phyloP scores from a whole-genome alignment of 2,329 filamentous ascomycete species.

The Drechslerella stenobrocha region DNA sequence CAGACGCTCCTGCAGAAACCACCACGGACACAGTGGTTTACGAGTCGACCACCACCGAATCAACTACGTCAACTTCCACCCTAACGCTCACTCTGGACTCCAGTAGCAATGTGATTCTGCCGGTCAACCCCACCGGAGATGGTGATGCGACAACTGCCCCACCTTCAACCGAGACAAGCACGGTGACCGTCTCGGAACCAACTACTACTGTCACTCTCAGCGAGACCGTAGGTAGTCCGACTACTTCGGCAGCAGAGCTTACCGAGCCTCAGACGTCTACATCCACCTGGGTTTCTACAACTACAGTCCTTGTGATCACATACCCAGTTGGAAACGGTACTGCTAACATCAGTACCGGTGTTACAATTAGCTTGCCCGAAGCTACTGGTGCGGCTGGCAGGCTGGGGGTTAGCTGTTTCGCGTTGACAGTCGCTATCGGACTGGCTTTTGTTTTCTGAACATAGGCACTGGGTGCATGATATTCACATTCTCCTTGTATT shows the following conservation, averaged over 20 bases:
- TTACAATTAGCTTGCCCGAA: slow-evolving; percentile 22
- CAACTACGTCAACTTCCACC: slow-evolving; percentile 5
- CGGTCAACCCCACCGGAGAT: not conserved
- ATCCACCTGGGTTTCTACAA: slow-evolving; percentile 21
- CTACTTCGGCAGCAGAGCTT: slow-evolving; percentile 1
- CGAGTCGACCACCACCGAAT: not conserved
- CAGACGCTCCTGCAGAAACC: slow-evolving; percentile 9
- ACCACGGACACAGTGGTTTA: not conserved
- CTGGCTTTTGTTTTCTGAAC: slow-evolving; percentile 39
- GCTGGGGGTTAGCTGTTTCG: slow-evolving; percentile 38
- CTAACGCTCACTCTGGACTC: slow-evolving; percentile 6
- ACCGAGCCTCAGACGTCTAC: slow-evolving; percentile 8
- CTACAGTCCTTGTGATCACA: slow-evolving; percentile 24
- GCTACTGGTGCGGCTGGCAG: slow-evolving; percentile 38
- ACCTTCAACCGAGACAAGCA: not conserved
- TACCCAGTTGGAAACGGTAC: slow-evolving; percentile 25
- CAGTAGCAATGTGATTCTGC: slow-evolving; percentile 5
- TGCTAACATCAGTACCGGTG: slow-evolving; percentile 17
- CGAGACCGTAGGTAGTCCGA: slow-evolving; percentile 2
- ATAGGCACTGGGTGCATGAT: not conserved
- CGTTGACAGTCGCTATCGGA: slow-evolving; percentile 38
- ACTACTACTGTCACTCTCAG: not conserved
- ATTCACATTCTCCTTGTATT: not conserved
- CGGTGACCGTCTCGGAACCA: not conserved
- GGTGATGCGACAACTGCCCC: not conserved